phyloP scores from a whole-genome alignment of 2,329 filamentous ascomycete species.

The Fusarium pseudonygamai region DNA sequence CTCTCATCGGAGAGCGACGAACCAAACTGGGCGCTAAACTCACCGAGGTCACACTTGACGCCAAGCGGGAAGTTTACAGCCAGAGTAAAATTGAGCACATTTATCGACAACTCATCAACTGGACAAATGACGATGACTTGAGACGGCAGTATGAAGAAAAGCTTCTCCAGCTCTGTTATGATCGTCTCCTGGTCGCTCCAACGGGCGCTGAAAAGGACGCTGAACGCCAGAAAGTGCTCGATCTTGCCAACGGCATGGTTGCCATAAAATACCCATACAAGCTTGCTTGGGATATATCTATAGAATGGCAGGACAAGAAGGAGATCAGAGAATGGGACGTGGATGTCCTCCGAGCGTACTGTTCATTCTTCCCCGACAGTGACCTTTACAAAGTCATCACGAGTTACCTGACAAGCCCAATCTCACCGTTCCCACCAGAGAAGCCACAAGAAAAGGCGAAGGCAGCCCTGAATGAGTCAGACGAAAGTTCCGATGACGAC shows the following conservation, averaged over 20 bases:
- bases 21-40: conserved; percentile 87
- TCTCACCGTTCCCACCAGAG: conserved; percentile 78
- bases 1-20: conserved; percentile 85
- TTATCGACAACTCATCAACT: conserved; percentile 87
- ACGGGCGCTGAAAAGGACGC: conserved; percentile 69
- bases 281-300: conserved; percentile 87
- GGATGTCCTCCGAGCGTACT: conserved; percentile 81
- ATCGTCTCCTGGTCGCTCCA: conserved; percentile 76
- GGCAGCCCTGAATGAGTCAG: conserved; percentile 51
- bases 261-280: conserved; percentile 92
- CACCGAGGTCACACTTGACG: conserved; percentile 83
- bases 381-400: conserved; percentile 84
- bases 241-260: conserved; percentile 90
- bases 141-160: conserved; percentile 91
- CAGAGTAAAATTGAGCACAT: conserved; percentile 81
- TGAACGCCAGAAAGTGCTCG: conserved; percentile 78
- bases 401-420: conserved; percentile 81
- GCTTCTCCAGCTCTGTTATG: conserved; percentile 81
- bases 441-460: conserved; percentile 38
- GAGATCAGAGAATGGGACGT: conserved; percentile 80
- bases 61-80: conserved; percentile 83
- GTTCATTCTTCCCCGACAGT: conserved; percentile 82
- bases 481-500: conserved; percentile 68
- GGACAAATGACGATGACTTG: conserved; percentile 86
- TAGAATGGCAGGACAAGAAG: conserved; percentile 88